phyloP scores from a whole-genome alignment of 108 stramenopile genomes.

The Aurantiochytrium sp. region DNA sequence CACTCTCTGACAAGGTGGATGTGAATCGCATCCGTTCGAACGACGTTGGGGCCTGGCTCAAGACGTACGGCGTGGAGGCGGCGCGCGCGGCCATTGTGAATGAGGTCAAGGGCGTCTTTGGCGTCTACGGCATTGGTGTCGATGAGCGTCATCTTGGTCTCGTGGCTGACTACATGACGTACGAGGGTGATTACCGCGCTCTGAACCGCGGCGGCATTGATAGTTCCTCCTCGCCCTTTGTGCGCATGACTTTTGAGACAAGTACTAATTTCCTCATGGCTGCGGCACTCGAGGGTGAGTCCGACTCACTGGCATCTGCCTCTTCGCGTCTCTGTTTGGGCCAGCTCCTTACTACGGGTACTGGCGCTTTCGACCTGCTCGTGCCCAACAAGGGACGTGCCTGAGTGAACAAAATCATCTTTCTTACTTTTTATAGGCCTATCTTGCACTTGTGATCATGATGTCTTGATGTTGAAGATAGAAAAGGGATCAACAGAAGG shows the following conservation, averaged over 20 bases:
- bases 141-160: constrained; percentile 90
- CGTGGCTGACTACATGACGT: constrained; percentile 99
- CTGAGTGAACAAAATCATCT: background rate
- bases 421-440: too few species aligned
- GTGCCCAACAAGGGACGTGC: background rate
- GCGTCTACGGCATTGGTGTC: constrained; percentile 94
- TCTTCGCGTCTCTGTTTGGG: constrained; percentile 90
- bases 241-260: constrained; percentile 99
- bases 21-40: constrained; percentile 75
- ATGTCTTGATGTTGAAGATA: too few species aligned
- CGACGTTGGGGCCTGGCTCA: constrained; percentile 80
- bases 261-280: constrained; percentile 86
- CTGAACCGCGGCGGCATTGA: constrained; percentile 95
- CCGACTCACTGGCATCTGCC: constrained; percentile 70
- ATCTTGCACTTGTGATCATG: too few species aligned
- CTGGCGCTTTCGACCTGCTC: constrained; percentile 71
- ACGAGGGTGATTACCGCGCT: constrained; percentile 81
- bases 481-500: too few species aligned
- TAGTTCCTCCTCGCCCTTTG: constrained; percentile 72
- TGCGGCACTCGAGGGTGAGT: constrained; percentile 65
- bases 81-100: constrained; percentile 81
- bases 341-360: constrained; percentile 76
- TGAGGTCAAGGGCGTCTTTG: constrained; percentile 93
- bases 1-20: constrained; percentile 64
- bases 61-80: constrained; percentile 95